Evolutionary conservation across 768 basidiomycete species (phyloP).

Genomic region (Tulasnella calospora): DNA sequence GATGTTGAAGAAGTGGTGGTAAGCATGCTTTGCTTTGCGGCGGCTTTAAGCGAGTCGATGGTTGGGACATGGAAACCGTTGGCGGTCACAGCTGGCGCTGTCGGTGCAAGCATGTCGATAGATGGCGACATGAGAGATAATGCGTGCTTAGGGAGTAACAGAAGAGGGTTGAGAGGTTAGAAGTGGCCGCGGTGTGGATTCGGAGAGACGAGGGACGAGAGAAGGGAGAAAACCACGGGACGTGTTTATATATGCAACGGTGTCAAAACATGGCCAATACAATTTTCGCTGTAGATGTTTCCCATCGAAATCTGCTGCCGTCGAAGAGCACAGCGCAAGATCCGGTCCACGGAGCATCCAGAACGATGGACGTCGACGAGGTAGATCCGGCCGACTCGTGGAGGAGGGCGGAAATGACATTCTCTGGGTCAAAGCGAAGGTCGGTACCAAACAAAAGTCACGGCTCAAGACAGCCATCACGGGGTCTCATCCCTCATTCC

Average conservation of each 20-base stretch:
- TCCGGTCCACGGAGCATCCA: not conserved
- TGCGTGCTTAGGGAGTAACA: not conserved
- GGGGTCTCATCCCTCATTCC: not conserved
- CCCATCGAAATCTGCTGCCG: not conserved
- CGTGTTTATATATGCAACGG: not conserved
- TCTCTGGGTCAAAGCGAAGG: not conserved
- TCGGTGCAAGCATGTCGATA: not conserved
- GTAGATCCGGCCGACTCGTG: not conserved
- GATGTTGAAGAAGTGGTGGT: conserved; percentile 7
- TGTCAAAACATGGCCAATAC: not conserved
- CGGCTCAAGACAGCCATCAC: not conserved
- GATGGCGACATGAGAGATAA: not conserved
- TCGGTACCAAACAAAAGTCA: conserved; percentile 2
- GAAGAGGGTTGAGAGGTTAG: not conserved
- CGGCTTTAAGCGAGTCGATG: conserved; percentile 17
- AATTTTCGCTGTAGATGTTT: not conserved
- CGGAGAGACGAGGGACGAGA: not conserved
- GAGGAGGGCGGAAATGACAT: not conserved
- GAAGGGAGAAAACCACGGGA: not conserved
- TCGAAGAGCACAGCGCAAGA: not conserved
- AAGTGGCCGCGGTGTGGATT: not conserved
- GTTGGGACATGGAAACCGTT: conserved; percentile 1
- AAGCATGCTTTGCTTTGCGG: conserved; percentile 12
- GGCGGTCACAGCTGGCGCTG: not conserved
- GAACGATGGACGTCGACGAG: not conserved